Evolutionary conservation across 2,329 filamentous ascomycete genomes (phyloP).

Genomic region (Apiospora koreana): DNA sequence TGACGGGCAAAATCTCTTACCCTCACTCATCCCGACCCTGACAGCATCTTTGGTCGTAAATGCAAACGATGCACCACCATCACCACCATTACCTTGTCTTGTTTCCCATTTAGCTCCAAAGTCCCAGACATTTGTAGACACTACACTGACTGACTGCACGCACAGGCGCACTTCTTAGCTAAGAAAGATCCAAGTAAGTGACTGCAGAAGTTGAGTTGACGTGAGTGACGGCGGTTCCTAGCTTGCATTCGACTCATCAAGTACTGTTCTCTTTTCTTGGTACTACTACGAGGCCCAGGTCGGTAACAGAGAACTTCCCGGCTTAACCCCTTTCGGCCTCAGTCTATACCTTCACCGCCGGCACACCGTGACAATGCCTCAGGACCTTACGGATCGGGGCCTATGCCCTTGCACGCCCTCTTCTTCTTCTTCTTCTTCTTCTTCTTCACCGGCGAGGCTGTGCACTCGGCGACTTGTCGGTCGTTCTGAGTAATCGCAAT

Average conservation of each 20-base stretch:
- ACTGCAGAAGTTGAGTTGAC: neutral
- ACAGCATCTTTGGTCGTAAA: neutral
- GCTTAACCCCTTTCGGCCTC: neutral
- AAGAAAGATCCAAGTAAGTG: neutral
- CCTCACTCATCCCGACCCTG: neutral
- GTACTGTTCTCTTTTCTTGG: neutral
- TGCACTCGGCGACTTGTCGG: constrained; percentile 1
- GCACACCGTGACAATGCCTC: constrained; percentile 4
- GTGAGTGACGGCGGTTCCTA: constrained; percentile 1
- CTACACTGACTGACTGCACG: no score
- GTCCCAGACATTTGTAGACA: neutral
- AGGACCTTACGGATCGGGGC: neutral
- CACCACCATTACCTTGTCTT: no score
- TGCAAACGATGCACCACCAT: neutral
- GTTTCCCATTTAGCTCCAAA: neutral
- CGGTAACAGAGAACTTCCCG: neutral
- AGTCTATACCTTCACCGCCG: constrained; percentile 1
- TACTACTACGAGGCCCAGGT: neutral
- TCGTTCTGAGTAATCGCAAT: constrained; percentile 3
- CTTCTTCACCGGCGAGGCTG: constrained; percentile 2
- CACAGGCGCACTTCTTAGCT: neutral
- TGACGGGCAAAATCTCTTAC: neutral
- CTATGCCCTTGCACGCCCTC: neutral
- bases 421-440: neutral
- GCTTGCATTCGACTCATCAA: neutral